Percentiles rank a stretch among this genome's conserved stretches.
phyloP scores from a whole-genome alignment of 306 rosid genomes.

The Cicer yamashitae region DNA sequence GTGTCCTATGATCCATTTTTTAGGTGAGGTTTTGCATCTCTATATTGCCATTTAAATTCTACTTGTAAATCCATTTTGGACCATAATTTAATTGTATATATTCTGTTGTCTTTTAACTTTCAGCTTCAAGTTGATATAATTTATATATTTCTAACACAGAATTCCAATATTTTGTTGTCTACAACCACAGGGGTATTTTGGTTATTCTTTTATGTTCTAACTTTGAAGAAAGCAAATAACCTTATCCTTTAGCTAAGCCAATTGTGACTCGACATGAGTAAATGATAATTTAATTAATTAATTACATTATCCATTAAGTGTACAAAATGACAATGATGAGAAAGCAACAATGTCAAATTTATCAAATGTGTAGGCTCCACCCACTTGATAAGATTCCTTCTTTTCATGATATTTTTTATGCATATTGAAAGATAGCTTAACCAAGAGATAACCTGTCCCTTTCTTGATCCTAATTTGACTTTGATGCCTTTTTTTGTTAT shows the following conservation, averaged over 20 bases:
- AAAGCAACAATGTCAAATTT: conserved; percentile 19
- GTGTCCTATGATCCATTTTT: conserved; percentile 63
- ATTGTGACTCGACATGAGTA: not conserved
- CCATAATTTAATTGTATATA: conserved; percentile 32
- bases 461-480: conserved; percentile 23
- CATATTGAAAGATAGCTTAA: not conserved
- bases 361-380: conserved; percentile 7
- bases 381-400: conserved; percentile 46
- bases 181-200: conserved; percentile 24
- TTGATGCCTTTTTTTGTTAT: conserved; percentile 8
- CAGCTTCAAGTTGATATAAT: conserved; percentile 33
- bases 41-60: conserved; percentile 21
- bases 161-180: conserved; percentile 26
- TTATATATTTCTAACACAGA: conserved; percentile 13
- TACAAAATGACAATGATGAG: conserved; percentile 26
- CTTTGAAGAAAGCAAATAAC: not conserved
- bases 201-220: not conserved
- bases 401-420: conserved; percentile 35
- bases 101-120: conserved; percentile 32
- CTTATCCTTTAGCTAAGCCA: conserved; percentile 30
- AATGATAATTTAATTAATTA: not conserved
- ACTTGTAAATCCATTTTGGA: conserved; percentile 47
- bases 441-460: not conserved
- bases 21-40: conserved; percentile 51
- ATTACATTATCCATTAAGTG: not conserved